A percentile compares a stretch with the other conserved stretches of the same genome.
These are phyloP conservation scores for Calonectria crousiana DNA, from an alignment of 2,329 filamentous ascomycete genomes.

Conservation along the genomic window DNA sequence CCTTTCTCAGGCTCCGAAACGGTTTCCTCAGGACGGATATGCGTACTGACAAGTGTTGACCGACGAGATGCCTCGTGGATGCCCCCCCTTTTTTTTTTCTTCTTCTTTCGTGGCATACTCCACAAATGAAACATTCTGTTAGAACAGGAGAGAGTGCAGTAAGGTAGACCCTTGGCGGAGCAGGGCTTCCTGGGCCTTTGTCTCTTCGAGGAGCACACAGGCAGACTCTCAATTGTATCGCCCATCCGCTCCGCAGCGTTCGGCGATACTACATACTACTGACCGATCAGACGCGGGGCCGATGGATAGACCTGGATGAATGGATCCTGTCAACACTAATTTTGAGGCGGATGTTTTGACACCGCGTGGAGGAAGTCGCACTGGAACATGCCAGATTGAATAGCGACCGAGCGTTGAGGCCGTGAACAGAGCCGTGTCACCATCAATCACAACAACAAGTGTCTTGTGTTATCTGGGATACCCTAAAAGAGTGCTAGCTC, in stretches of 20 bases:
- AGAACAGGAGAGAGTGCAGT: conserved; percentile 22
- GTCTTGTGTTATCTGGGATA: conserved; percentile 2
- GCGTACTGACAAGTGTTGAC: not conserved
- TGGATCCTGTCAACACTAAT: conserved; percentile 18
- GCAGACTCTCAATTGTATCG: conserved; percentile 25
- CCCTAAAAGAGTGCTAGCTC: not conserved
- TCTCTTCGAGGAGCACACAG: conserved; percentile 2
- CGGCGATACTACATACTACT: conserved; percentile 26
- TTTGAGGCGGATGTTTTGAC: conserved; percentile 17
- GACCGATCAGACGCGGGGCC: conserved; percentile 24
- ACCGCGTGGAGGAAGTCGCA: conserved; percentile 12
- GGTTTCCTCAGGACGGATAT: not conserved
- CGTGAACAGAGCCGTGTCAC: conserved; percentile 22
- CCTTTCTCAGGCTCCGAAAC: not conserved
- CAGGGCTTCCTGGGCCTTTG: conserved; percentile 16
- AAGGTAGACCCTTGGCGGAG: conserved; percentile 28
- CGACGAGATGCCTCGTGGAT: conserved; percentile 12
- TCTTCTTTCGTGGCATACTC: conserved; percentile 26
- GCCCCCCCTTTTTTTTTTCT: conserved; percentile 19
- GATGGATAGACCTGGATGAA: conserved; percentile 11
- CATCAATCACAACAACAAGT: not conserved
- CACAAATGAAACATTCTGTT: conserved; percentile 36
- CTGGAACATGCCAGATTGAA: conserved; percentile 11
- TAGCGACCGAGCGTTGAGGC: conserved; percentile 19
- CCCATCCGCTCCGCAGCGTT: conserved; percentile 24